A percentile compares a stretch with the other conserved stretches of the same genome.
Evolutionary conservation across 2,329 filamentous ascomycete species (phyloP).

Genomic region (Tolypocladium cylindrosporum): DNA sequence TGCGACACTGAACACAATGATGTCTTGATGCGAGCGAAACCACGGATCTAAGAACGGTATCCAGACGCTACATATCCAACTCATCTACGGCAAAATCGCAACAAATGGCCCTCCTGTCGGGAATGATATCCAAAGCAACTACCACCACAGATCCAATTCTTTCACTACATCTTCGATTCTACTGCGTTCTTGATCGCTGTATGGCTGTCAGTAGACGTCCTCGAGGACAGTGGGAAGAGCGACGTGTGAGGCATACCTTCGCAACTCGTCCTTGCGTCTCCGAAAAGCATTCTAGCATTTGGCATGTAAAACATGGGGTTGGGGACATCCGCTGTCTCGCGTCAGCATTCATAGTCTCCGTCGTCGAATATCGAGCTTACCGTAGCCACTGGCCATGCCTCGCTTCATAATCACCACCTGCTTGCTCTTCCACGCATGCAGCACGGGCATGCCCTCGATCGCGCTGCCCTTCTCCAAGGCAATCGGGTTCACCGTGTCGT

Average conservation of each 20-base stretch:
- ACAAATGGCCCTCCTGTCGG: not conserved
- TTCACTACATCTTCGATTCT: constrained; percentile 8
- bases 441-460: constrained; percentile 86
- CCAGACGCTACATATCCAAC: not conserved
- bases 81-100: not conserved
- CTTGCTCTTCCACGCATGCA: constrained; percentile 92
- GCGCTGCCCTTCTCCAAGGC: constrained; percentile 73
- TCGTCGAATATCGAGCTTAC: constrained; percentile 29
- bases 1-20: not conserved
- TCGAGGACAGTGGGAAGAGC: not conserved
- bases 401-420: constrained; percentile 91
- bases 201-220: not conserved
- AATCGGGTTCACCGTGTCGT: constrained; percentile 88
- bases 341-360: constrained; percentile 6
- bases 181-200: constrained; percentile 9
- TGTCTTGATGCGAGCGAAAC: not conserved
- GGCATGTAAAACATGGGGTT: constrained; percentile 95
- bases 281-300: constrained; percentile 83
- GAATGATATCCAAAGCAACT: not conserved
- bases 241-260: constrained; percentile 47
- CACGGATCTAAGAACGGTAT: not conserved
- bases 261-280: constrained; percentile 75
- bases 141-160: not conserved
- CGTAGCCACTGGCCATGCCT: constrained; percentile 80
- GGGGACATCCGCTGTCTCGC: constrained; percentile 61